phyloP scores from a whole-genome alignment of 768 basidiomycete species.

The Porphyrellus cyaneotinctus region DNA sequence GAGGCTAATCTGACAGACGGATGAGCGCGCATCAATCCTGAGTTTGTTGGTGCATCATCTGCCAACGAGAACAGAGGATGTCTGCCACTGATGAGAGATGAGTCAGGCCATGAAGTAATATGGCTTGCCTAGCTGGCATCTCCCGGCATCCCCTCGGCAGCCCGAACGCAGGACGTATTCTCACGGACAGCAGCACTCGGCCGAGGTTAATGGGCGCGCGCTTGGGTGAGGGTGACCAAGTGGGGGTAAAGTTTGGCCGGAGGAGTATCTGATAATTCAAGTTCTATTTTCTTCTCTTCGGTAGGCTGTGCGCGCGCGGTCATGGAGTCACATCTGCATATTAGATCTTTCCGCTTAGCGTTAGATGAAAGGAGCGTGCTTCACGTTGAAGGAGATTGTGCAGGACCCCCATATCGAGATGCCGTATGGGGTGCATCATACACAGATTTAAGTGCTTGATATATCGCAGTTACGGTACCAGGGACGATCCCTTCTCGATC shows the following conservation, averaged over 20 bases:
- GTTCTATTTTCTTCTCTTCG: conserved; percentile 13
- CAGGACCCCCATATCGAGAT: conserved; percentile 28
- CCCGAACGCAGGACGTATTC: conserved; percentile 9
- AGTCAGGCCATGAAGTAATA: conserved; percentile 22
- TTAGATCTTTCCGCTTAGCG: conserved; percentile 34
- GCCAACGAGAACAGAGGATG: conserved; percentile 16
- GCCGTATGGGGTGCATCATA: conserved; percentile 34
- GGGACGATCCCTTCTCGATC: conserved; percentile 38
- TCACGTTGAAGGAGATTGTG: conserved; percentile 22
- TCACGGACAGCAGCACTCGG: conserved; percentile 9
- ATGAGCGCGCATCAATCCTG: conserved; percentile 13
- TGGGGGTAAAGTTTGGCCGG: conserved; percentile 13
- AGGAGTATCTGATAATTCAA: conserved; percentile 7
- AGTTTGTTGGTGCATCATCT: conserved; percentile 23
- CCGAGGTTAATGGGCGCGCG: not conserved
- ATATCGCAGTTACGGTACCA: conserved; percentile 33
- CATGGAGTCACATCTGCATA: conserved; percentile 31
- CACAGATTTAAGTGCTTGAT: conserved; percentile 33
- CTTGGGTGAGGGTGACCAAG: conserved; percentile 3
- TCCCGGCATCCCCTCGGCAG: conserved; percentile 22
- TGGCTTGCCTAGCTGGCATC: conserved; percentile 13
- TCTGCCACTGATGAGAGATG: conserved; percentile 16
- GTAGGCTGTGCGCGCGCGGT: conserved; percentile 23
- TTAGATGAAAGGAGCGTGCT: conserved; percentile 35
- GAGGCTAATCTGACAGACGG: conserved; percentile 23